Percentiles rank a stretch among this genome's conserved stretches.
Evolutionary conservation across 495 filamentous ascomycete genomes (phyloP).

Genomic region (Penicillium diatomitis): DNA sequence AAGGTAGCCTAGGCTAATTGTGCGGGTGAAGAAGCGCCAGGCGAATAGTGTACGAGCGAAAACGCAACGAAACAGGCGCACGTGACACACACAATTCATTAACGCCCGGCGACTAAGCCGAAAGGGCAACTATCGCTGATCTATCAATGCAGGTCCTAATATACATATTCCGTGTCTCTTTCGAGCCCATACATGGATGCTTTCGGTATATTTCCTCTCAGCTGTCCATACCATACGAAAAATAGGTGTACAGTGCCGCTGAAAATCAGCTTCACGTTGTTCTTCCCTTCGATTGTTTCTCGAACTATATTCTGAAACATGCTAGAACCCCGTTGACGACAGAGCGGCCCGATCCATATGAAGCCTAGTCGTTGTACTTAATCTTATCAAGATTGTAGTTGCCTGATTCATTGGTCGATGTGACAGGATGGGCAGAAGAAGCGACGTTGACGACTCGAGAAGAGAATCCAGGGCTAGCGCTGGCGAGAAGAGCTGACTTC

Average conservation of each 20-base stretch:
- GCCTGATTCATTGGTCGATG: constrained; percentile 9
- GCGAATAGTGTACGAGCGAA: no score
- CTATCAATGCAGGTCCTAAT: constrained; percentile 18
- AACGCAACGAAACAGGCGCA: no score
- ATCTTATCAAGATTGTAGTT: constrained; percentile 8
- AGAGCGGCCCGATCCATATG: not conserved
- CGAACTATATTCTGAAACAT: no score
- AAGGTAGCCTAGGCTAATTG: no score
- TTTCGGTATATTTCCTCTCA: constrained; percentile 16
- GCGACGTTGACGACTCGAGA: constrained; percentile 30
- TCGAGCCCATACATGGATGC: constrained; percentile 11
- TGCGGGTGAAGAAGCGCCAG: no score
- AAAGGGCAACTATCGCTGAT: constrained; percentile 22
- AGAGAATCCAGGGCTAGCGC: constrained; percentile 21
- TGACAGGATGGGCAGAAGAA: constrained; percentile 19
- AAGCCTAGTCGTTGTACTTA: not conserved
- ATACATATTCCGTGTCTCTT: constrained; percentile 11
- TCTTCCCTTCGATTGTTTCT: no score
- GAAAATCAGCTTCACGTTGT: no score
- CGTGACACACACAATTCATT: constrained; percentile 2
- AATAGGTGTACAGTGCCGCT: no score
- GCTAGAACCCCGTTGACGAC: no score
- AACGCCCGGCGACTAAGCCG: not conserved
- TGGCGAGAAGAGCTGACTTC: constrained; percentile 25
- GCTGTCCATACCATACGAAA: constrained; percentile 6